Base-by-base conservation (phyloP, 2,329 filamentous ascomycete species). In the Talaromyces sp. region DNA sequence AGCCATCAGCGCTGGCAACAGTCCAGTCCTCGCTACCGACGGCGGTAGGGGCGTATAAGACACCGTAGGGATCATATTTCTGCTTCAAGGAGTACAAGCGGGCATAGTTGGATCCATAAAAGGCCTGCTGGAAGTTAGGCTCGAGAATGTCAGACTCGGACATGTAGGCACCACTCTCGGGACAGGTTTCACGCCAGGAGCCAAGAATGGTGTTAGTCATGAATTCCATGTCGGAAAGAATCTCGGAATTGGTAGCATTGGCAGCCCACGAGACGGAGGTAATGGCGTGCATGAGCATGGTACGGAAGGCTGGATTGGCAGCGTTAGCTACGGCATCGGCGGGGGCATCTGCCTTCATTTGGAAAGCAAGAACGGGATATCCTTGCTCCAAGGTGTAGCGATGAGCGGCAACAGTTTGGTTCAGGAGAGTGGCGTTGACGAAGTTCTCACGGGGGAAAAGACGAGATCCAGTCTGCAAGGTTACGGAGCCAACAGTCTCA, bases 141-240 rank as follows among this genome's bases (percentile, higher is more conserved):
- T 82, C 77, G 24, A 73, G 73, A 68, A 77, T 78, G 64, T 80
- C 73, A 16, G 70, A 77, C 66, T 82, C 80, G 62, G 81, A 82
- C 66, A 79, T 66, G 67, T 83, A 82, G 2, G 72, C 72, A 2
- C 78, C 77, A 11, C 57, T 60, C 3, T 71, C 69, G 0, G 72
- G 73, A 52, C 68, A 71, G 14, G 68, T 70, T 35, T 66, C 65
- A 13, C 71, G 72, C 73, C 72, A 74, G 48, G 67, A 54, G 27
- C 67, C 69, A 11, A 56, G 52, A 24, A 56, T 37, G 33, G n/a
- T 37, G 33, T 22, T 72, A 31, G 69, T 72, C 58, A 75, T 68
- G 41, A 62, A 27, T 5, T 70, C 52, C 71, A 72, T 72, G 5
- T 62, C 63, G 11, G 59, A 7, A 16, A 68, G 64, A 3, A 81